Evolutionary conservation across 2,329 filamentous ascomycete species (phyloP), one percentile per base, ranked within the genome.

Genomic region (Neurospora crassa): DNA sequence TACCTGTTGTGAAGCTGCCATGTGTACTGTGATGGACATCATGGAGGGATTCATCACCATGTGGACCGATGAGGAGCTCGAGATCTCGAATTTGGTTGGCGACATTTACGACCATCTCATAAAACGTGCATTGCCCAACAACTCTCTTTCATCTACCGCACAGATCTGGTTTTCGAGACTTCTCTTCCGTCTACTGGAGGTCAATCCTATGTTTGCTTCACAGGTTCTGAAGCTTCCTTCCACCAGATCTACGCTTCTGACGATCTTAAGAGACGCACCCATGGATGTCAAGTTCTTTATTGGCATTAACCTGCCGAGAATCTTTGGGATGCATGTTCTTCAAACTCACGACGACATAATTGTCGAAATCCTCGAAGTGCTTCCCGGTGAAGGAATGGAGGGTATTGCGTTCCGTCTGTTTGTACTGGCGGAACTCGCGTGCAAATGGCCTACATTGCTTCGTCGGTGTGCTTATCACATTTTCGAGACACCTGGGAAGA

Each of bases 401-500:
- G 95, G 94, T 0, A 95, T 98, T 75, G 92, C 93, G 0, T 87
- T 97, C 74, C 90, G 96, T 6, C 82, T 98, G 2, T 88, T 92
- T 73, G 88, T 93, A 10, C 83, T 98, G 12, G 88, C 91, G 1
- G 89, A 89, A 70, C 83, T 99, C 71, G 96, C 92, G 34, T 92
- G 93, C 40, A 83, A 85, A 69, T 98, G 95, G 92, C 90, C 93
- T 72, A 97, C 94, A 0, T 84, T 98, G 24, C 85, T 97, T 63
- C 90, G 94, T 69, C 89, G 92, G 74, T 94, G 93, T 74, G 92
- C 97, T 20, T 99, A 97, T 79, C 92, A 96, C 79, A 94, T 98
- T 29, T 97, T 98, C 76, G 96, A 98, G 79, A 93, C 91, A 0
- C 92, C 94, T 1, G 93, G 92, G 1, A 89, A 89, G 97, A 16